Conservation (phyloP, 2,329 filamentous ascomycete species). For the Rhexocercosporidium sp. region DNA sequence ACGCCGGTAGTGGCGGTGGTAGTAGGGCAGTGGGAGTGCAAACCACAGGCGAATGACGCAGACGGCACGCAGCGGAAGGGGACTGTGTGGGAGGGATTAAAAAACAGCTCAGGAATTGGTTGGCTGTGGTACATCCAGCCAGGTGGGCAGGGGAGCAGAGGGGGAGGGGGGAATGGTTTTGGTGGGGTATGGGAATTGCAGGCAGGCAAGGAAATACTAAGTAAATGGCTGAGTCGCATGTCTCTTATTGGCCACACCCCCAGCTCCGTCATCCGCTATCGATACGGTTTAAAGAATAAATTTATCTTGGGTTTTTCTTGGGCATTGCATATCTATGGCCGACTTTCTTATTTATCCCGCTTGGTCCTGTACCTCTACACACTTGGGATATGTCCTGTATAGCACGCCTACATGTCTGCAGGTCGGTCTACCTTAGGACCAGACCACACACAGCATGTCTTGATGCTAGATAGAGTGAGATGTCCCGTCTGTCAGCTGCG, state of each 20-base stretch:
- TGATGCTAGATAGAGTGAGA: background rate
- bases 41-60: background rate
- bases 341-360: background rate
- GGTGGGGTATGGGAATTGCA: background rate
- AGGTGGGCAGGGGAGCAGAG: background rate
- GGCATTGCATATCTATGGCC: background rate
- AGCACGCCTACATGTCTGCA: background rate
- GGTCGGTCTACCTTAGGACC: background rate
- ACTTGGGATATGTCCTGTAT: background rate
- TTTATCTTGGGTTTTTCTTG: background rate
- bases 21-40: background rate
- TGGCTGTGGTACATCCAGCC: background rate
- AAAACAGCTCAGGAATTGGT: slow-evolving; percentile 11
- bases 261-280: slow-evolving; percentile 7
- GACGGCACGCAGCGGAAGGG: background rate
- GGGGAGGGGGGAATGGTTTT: background rate
- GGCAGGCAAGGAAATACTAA: background rate
- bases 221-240: background rate
- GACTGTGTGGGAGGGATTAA: background rate
- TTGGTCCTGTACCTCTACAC: background rate
- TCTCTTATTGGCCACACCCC: background rate
- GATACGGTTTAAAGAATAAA: background rate
- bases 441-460: background rate
- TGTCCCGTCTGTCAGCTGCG: slow-evolving; percentile 1
- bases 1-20: background rate